A percentile compares a stretch with the other conserved stretches of the same genome.
Evolutionary conservation across 108 stramenopile species (phyloP).

Genomic region (Conticribra guillardii): DNA sequence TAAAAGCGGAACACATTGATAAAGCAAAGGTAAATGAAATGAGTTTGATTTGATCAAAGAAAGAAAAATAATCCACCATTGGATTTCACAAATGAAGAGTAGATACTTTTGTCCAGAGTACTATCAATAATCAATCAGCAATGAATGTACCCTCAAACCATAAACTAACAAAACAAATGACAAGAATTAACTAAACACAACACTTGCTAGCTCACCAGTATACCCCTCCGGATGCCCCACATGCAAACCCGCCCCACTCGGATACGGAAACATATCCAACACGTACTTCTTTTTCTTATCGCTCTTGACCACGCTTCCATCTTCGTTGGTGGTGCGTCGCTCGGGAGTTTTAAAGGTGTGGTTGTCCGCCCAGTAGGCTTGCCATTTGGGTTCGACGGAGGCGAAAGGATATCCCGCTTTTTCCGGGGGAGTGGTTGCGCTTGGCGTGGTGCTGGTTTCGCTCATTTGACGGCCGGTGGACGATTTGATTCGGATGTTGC

Average conservation of each 20-base stretch:
- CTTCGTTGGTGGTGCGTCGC: constrained; percentile 30
- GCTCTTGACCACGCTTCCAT: constrained; percentile 43
- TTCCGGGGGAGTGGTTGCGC: constrained; percentile 3
- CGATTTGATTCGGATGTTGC: no score
- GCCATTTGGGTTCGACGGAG: constrained; percentile 89
- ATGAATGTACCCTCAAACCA: no score
- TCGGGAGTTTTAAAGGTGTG: constrained; percentile 83
- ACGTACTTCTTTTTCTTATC: constrained; percentile 91
- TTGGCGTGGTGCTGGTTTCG: not conserved
- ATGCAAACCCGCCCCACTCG: constrained; percentile 96
- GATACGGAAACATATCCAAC: constrained; percentile 99
- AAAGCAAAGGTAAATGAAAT: no score
- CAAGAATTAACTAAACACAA: no score
- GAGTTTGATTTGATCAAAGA: no score
- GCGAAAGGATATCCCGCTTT: constrained; percentile 69
- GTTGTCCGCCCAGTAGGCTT: constrained; percentile 83
- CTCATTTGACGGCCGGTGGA: not conserved
- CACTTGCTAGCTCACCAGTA: constrained; percentile 82
- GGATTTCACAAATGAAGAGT: no score
- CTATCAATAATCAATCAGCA: no score
- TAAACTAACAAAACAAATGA: no score
- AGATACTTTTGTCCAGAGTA: no score
- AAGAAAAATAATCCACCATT: no score
- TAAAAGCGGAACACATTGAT: no score
- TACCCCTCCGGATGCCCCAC: constrained; percentile 98